Evolutionary conservation across 2,329 filamentous ascomycete species (phyloP).

Genomic region (Scytalidium lignicola): DNA sequence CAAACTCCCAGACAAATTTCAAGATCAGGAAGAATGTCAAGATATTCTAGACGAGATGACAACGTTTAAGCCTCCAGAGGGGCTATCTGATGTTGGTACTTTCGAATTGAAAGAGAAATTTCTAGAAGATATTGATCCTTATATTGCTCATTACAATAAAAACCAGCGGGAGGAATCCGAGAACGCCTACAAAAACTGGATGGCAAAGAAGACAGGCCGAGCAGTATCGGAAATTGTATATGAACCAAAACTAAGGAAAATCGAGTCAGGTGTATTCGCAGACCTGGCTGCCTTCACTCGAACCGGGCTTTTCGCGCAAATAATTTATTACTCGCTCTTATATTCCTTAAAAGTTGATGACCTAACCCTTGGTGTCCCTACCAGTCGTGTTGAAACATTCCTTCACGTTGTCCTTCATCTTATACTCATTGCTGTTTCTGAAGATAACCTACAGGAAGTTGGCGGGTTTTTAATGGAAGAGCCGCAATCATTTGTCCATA

Average conservation of each 20-base stretch:
- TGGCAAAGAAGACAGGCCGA: conserved; percentile 83
- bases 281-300: conserved; percentile 73
- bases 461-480: conserved; percentile 38
- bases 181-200: conserved; percentile 77
- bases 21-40: conserved; percentile 85
- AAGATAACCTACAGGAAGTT: conserved; percentile 63
- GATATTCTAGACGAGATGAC: conserved; percentile 82
- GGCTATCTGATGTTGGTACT: conserved; percentile 84
- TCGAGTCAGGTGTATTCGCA: conserved; percentile 72
- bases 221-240: conserved; percentile 79
- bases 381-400: conserved; percentile 83
- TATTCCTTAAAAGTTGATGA: conserved; percentile 69
- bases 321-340: conserved; percentile 81
- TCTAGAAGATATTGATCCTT: conserved; percentile 86
- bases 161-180: conserved; percentile 97
- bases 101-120: conserved; percentile 88
- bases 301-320: conserved; percentile 81
- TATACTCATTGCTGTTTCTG: conserved; percentile 75
- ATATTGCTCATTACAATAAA: conserved; percentile 92
- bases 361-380: conserved; percentile 68
- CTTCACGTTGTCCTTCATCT: conserved; percentile 88
- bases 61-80: conserved; percentile 84
- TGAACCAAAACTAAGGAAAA: conserved; percentile 75
- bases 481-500: conserved; percentile 64
- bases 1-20: conserved; percentile 82